These are phyloP conservation scores for Helianthus annuus DNA, from an alignment of 129 eudicot species.

Conservation along the genomic window HanXRQr2.0-SUNRISE NC_035441.2:183643775-183644274, in stretches of 20 bases:
- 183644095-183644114: slow-evolving; percentile 44
- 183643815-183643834: slow-evolving; percentile 46
- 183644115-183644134: slow-evolving; percentile 15
- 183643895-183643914: slow-evolving; percentile 32
- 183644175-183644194: slow-evolving; percentile 19
- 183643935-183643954: slow-evolving; percentile 1
- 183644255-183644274: no score
- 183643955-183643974: not conserved
- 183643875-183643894: slow-evolving; percentile 44
- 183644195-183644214: slow-evolving; percentile 33
- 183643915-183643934: not conserved
- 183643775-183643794: slow-evolving; percentile 63
- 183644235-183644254: no score
- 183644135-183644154: slow-evolving; percentile 26
- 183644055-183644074: slow-evolving; percentile 16
- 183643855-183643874: slow-evolving; percentile 24
- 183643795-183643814: slow-evolving; percentile 46
- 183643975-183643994: not conserved
- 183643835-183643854: no score
- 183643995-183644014: not conserved
- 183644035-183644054: not conserved
- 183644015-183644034: not conserved
- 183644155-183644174: not conserved
- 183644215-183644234: not conserved
- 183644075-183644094: slow-evolving; percentile 36